Evolutionary conservation across 345 rosid genomes (phyloP).

Genomic region (Lumnitzera racemosa): DNA sequence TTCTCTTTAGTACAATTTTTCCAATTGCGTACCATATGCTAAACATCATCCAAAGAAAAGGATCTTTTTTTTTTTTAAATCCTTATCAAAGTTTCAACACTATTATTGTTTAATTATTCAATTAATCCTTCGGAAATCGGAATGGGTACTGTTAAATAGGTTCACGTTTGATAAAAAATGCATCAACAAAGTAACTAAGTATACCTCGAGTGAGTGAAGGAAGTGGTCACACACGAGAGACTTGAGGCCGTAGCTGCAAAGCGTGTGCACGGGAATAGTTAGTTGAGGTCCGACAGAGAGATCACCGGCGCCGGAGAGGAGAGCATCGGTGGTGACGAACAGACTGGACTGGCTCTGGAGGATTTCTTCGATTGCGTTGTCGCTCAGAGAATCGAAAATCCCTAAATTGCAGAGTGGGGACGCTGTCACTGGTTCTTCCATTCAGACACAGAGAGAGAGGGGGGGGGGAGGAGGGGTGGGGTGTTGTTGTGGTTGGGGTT

Average conservation of each 20-base stretch:
- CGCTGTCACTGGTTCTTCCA: slow-evolving; percentile 27
- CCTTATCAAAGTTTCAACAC: too few relatives aligned
- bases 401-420: slow-evolving; percentile 28
- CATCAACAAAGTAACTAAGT: not conserved
- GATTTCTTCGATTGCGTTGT: slow-evolving; percentile 47
- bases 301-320: slow-evolving; percentile 40
- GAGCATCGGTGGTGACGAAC: slow-evolving; percentile 46
- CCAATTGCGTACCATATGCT: too few relatives aligned
- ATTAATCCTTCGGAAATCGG: too few relatives aligned
- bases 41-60: too few relatives aligned
- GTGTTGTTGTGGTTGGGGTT: too few relatives aligned
- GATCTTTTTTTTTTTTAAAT: too few relatives aligned
- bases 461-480: too few relatives aligned
- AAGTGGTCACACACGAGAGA: slow-evolving; percentile 72
- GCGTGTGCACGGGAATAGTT: slow-evolving; percentile 40
- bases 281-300: slow-evolving; percentile 35
- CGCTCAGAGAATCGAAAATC: slow-evolving; percentile 42
- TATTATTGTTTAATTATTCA: too few relatives aligned
- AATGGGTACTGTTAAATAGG: too few relatives aligned
- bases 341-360: slow-evolving; percentile 48
- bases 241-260: slow-evolving; percentile 63
- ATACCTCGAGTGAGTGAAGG: slow-evolving; percentile 66
- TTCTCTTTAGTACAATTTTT: too few relatives aligned
- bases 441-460: slow-evolving; percentile 7
- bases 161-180: too few relatives aligned